Evolutionary conservation across 139 green algal species (phyloP).

Genomic region (Tetraselmis chui): DNA sequence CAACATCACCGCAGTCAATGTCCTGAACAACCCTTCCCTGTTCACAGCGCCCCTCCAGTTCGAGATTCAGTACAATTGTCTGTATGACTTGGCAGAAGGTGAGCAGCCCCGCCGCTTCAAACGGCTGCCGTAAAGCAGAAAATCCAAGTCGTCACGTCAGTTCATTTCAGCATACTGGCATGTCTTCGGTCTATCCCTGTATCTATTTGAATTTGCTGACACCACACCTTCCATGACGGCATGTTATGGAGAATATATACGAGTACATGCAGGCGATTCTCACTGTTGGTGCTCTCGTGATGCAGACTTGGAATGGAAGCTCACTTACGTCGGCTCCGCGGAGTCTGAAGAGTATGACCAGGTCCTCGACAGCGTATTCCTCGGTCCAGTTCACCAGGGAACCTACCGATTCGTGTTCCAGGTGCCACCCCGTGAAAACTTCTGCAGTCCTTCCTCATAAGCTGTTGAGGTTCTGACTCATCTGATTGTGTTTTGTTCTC

Average conservation of each 20-base stretch:
- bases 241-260: too few relatives aligned
- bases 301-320: slow-evolving; percentile 91
- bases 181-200: too few relatives aligned
- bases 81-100: slow-evolving; percentile 66
- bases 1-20: slow-evolving; percentile 72
- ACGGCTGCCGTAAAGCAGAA: too few relatives aligned
- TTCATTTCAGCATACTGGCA: too few relatives aligned
- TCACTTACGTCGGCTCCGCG: slow-evolving; percentile 92
- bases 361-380: slow-evolving; percentile 81
- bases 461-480: too few relatives aligned
- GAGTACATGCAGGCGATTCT: too few relatives aligned
- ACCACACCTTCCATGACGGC: too few relatives aligned
- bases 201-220: too few relatives aligned
- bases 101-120: background rate
- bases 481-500: background rate
- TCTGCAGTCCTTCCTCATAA: too few relatives aligned
- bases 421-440: too few relatives aligned
- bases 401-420: slow-evolving; percentile 87
- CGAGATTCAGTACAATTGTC: slow-evolving; percentile 94
- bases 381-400: slow-evolving; percentile 84
- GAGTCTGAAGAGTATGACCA: slow-evolving; percentile 92
- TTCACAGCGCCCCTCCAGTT: slow-evolving; percentile 83
- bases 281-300: too few relatives aligned
- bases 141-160: too few relatives aligned
- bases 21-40: slow-evolving; percentile 77